These are phyloP conservation scores for Trametes elegans DNA, from an alignment of 768 basidiomycete genomes.

Conservation along the genomic window DNA sequence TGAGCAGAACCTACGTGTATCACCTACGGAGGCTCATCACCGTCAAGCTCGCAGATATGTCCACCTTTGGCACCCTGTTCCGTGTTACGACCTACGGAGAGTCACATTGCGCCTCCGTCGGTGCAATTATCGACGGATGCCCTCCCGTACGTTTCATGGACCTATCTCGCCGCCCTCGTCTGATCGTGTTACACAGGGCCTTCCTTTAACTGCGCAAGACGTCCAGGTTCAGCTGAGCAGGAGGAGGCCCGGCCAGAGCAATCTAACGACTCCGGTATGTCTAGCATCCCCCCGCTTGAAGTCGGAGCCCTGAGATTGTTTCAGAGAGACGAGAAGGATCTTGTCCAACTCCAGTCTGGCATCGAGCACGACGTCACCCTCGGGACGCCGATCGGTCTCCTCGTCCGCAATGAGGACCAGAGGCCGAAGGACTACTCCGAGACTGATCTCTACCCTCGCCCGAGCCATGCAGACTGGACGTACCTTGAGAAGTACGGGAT, in stretches of 20 bases:
- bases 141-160: slow-evolving; percentile 67
- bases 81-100: slow-evolving; percentile 98
- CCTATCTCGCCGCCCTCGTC: too few relatives aligned
- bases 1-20: neutral
- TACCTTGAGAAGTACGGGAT: slow-evolving; percentile 97
- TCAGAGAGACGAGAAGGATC: slow-evolving; percentile 78
- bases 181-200: slow-evolving; percentile 55
- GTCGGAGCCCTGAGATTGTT: neutral
- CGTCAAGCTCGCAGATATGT: slow-evolving; percentile 51
- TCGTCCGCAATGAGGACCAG: slow-evolving; percentile 98
- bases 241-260: slow-evolving; percentile 91
- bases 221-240: slow-evolving; percentile 91
- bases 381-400: slow-evolving; percentile 95
- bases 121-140: slow-evolving; percentile 96
- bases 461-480: slow-evolving; percentile 97
- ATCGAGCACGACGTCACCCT: slow-evolving; percentile 92
- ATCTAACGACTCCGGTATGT: slow-evolving; percentile 92
- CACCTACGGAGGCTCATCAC: neutral
- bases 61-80: slow-evolving; percentile 88
- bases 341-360: slow-evolving; percentile 91
- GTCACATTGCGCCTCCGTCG: slow-evolving; percentile 95
- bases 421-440: slow-evolving; percentile 98
- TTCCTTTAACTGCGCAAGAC: slow-evolving; percentile 75
- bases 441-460: slow-evolving; percentile 95
- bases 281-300: neutral